phyloP scores from a whole-genome alignment of 2,329 filamentous ascomycete species.

The Parastagonospora nodorum region DNA sequence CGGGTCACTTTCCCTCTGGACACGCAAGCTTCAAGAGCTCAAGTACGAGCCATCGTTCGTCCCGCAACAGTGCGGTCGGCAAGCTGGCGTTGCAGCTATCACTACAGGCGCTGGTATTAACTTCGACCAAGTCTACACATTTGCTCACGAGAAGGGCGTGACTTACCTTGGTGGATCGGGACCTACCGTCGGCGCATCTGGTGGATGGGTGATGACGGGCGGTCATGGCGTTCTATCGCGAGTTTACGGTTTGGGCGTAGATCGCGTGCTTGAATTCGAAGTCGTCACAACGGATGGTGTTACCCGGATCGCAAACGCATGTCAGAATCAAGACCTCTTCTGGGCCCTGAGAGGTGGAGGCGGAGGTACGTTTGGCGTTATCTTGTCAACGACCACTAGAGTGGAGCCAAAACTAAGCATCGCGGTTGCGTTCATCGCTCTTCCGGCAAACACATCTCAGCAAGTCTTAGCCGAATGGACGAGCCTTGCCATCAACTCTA shows the following conservation, averaged over 20 bases:
- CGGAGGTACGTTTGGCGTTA: constrained; percentile 50
- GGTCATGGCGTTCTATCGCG: constrained; percentile 46
- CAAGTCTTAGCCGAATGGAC: too few species aligned
- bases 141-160: constrained; percentile 23
- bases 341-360: constrained; percentile 51
- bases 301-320: constrained; percentile 23
- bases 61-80: constrained; percentile 1
- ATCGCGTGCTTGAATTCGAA: constrained; percentile 43
- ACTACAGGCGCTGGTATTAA: too few species aligned
- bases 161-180: constrained; percentile 15
- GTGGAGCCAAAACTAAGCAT: constrained; percentile 37
- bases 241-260: constrained; percentile 45
- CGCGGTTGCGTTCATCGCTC: too few species aligned
- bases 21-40: constrained; percentile 32
- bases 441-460: too few species aligned
- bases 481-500: too few species aligned
- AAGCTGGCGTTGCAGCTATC: constrained; percentile 27
- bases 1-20: constrained; percentile 33
- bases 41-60: constrained; percentile 25
- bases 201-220: constrained; percentile 48
- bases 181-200: constrained; percentile 30
- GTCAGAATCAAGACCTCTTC: constrained; percentile 42
- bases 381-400: constrained; percentile 29
- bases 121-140: too few species aligned
- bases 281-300: constrained; percentile 37